Evolutionary conservation across 176 grass and related monocot species (phyloP).

Genomic region (Phoenix dactylifera): DNA sequence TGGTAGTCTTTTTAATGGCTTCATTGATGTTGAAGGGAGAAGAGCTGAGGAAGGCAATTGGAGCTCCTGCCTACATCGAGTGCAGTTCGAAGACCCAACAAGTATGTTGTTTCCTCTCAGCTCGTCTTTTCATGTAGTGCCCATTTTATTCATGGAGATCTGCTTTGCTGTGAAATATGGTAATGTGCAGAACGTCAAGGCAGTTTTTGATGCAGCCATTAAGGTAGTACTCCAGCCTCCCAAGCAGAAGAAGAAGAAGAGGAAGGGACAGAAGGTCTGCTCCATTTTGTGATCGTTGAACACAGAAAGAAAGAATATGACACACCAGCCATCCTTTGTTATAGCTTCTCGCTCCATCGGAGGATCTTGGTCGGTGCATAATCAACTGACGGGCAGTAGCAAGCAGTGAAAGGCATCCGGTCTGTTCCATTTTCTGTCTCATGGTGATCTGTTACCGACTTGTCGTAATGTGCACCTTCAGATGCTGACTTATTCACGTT

Average conservation of each 20-base stretch:
- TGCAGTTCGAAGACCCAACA: slow-evolving; percentile 88
- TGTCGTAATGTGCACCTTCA: too few relatives aligned
- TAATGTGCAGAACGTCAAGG: slow-evolving; percentile 56
- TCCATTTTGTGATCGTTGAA: slow-evolving; percentile 58
- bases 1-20: too few relatives aligned
- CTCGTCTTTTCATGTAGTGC: not conserved
- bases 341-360: slow-evolving; percentile 43
- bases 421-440: slow-evolving; percentile 48
- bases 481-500: too few relatives aligned
- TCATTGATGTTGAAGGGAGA: slow-evolving; percentile 32
- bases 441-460: slow-evolving; percentile 43
- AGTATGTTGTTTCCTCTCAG: slow-evolving; percentile 34
- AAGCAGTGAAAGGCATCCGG: slow-evolving; percentile 46
- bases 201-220: slow-evolving; percentile 63
- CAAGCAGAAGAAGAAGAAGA: slow-evolving; percentile 76
- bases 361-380: slow-evolving; percentile 25
- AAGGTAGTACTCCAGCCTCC: slow-evolving; percentile 71
- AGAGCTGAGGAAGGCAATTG: slow-evolving; percentile 65
- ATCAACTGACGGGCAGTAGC: slow-evolving; percentile 49
- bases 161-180: not conserved
- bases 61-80: slow-evolving; percentile 68
- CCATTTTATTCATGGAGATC: slow-evolving; percentile 9
- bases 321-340: slow-evolving; percentile 41
- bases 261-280: slow-evolving; percentile 45
- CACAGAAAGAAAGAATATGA: slow-evolving; percentile 31